Evolutionary conservation across 441 rosid genomes (phyloP), one percentile per base, ranked within the genome.

Genomic region (Brassica hybrid): DNA sequence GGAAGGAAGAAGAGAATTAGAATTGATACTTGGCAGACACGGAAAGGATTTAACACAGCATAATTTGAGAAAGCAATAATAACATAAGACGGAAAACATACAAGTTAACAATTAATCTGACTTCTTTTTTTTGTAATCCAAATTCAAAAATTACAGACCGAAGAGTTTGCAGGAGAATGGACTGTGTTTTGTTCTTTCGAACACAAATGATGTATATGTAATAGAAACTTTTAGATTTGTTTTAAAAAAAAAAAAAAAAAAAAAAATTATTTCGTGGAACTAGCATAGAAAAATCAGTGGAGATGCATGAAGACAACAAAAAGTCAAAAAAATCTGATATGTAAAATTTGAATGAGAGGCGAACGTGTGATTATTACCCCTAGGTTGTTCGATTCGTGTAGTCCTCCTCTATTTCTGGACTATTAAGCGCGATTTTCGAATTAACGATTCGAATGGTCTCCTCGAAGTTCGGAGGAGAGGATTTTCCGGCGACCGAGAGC

Each of bases 11-110:
- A 41, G 52, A 45, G 52, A 45, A 45, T 41, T 34, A 52, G 64
- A 68, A 81, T 75, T 74, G 81, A 85, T 86, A 82, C 79, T 85
- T 86, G 62, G 67, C 73, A 80, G 25, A 45, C 58, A 87, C 87
- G 90, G 78, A 83, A 87, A 70, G 69, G 48, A 38, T 18, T 38
- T 48, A 11, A 41, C n/a, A 43, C 50, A 30, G 34, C 6, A 30
- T 30, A 30, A 30, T 30, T 30, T 30, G 34, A 30, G 34, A 30
- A 5, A 45, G 14, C 14, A 12, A 45, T 45, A 45, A 45, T 12
- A 13, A 45, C 52, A 45, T 13, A 45, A 45, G 52, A 43, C 52
- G 34, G 14, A 13, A 45, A 45, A 45, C 14, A 45, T 11, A 14
- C 11, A 52, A 19, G 34, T 13, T 21, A 19, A 21, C 56, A 3